phyloP scores from a whole-genome alignment of 2,329 filamentous ascomycete species.

The Diaporthe caulivora region DNA sequence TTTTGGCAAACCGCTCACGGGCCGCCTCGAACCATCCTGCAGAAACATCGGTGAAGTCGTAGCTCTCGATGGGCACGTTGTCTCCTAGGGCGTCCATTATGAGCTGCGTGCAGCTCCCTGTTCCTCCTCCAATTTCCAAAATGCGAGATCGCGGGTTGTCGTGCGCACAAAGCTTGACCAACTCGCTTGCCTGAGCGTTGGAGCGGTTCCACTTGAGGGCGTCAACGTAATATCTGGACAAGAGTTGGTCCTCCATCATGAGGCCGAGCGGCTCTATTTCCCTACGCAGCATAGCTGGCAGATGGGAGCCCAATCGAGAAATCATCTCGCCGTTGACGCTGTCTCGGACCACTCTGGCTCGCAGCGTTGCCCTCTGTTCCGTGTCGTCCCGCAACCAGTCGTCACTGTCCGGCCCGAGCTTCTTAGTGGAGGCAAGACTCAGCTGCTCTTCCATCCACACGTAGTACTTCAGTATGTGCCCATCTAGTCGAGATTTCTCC shows the following conservation, averaged over 20 bases:
- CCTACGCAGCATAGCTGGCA: background rate
- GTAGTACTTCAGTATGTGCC: background rate
- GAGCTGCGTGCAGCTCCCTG: conserved; percentile 41
- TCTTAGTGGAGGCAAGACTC: no score
- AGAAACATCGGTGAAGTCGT: conserved; percentile 58
- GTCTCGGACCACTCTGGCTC: background rate
- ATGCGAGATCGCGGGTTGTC: background rate
- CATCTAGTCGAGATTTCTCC: background rate
- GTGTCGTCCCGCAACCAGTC: background rate
- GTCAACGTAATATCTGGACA: background rate
- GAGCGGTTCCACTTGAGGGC: background rate
- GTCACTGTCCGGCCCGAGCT: background rate
- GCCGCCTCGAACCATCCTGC: conserved; percentile 54
- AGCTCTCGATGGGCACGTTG: conserved; percentile 40
- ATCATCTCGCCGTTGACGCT: background rate
- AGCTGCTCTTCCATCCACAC: background rate
- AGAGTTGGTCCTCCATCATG: background rate
- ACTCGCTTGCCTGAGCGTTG: background rate
- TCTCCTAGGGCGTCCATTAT: background rate
- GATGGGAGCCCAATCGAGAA: background rate
- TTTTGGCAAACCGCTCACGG: conserved; percentile 41
- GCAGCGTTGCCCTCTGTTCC: background rate
- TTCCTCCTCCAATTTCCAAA: conserved; percentile 37
- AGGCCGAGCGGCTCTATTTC: background rate
- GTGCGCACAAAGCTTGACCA: background rate